Conservation (phyloP, 805 yeast species). For the Pichia occidentalis region DNA sequence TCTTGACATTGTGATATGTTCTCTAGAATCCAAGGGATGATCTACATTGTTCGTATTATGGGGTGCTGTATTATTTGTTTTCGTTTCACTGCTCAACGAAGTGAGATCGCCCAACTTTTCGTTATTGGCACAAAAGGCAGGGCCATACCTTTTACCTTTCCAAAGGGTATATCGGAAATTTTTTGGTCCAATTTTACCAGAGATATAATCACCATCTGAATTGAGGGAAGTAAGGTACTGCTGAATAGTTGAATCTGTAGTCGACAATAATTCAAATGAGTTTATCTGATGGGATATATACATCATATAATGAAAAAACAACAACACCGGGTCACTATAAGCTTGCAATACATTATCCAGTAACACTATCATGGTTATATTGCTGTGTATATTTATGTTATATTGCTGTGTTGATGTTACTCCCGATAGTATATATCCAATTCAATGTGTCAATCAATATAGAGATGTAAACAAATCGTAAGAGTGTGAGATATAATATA, state of each 20-base stretch:
- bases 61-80: too few relatives aligned
- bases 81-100: too few relatives aligned
- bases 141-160: constrained; percentile 17
- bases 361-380: constrained; percentile 13
- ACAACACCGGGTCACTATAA: constrained; percentile 11
- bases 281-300: constrained; percentile 8
- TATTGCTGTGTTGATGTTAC: too few relatives aligned
- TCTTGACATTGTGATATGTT: too few relatives aligned
- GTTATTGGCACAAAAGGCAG: constrained; percentile 17
- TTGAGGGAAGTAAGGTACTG: constrained; percentile 17
- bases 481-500: too few relatives aligned
- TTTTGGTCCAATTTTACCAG: constrained; percentile 21
- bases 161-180: constrained; percentile 16
- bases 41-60: too few relatives aligned
- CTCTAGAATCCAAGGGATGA: too few relatives aligned
- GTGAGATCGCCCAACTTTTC: constrained; percentile 7
- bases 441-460: constrained; percentile 4
- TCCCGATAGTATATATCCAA: too few relatives aligned
- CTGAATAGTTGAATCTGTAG: constrained; percentile 6
- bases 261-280: constrained; percentile 8
- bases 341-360: constrained; percentile 12
- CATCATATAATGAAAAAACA: constrained; percentile 13
- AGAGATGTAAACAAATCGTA: neutral
- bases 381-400: neutral
- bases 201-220: constrained; percentile 21